Evolutionary conservation across 352 stramenopile genomes (phyloP), one percentile per base, ranked within the genome.

Genomic region (Phytophthora syringae): DNA sequence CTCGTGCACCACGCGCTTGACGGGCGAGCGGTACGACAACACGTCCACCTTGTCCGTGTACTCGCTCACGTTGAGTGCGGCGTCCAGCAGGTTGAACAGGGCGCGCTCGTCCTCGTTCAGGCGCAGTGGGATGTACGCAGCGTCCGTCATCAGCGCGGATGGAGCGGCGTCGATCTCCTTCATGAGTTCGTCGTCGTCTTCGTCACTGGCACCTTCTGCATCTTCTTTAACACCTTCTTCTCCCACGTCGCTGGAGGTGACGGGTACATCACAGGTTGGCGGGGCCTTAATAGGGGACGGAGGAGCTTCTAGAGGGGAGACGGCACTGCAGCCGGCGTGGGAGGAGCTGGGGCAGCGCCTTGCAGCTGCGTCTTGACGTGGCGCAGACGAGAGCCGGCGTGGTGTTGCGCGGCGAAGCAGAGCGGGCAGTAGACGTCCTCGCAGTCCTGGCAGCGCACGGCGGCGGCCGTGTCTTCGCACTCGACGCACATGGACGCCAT

Each of bases 31-130:
- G 50, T 79, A 96, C 78, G 78, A 78, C 27, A 66, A 77, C 40
- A 82, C 82, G 68, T 98, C 95, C 20, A 99, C 80, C 53, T 94
- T 91, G 71, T 94, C 88, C 36, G 94, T 99, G 77, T 99, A 99
- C 60, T 95, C 84, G 70, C 90, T 97, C 48, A 98, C 95, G 25
- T 74, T 85, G 36, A 99, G 84, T 47, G 96, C 87, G 0, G 94
- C 94, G 68, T 98, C 94, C n/a, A 99, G 84, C 22, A 95, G 86
- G 24, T 93, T 88, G 61, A 99, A 68, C 49, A 97, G 81, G 80
- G 97, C 98, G 56, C 97, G 89, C 70, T 99, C 95, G 52, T 97
- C 93, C 62, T 98, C 95, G 27, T 87, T 98, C 25, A 99, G 82
- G n/a, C 97, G 92, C 62, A 99, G 70, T n/a, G 97, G 97, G 57